Evolutionary conservation across 2,329 filamentous ascomycete species (phyloP).

Genomic region (Fusarium sp.): DNA sequence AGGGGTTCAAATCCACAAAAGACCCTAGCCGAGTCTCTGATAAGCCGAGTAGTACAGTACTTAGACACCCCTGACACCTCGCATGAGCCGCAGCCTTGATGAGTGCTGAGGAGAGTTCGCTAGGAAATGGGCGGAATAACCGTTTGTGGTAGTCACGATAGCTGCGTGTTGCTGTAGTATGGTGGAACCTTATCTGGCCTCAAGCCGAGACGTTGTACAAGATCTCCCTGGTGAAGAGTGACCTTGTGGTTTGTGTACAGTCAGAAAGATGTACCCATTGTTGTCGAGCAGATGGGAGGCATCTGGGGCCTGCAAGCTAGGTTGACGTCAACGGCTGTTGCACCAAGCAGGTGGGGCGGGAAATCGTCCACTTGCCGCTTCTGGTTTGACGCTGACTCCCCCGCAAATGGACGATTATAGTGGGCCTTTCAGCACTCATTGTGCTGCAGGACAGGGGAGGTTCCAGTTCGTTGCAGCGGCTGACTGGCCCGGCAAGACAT

Average conservation of each 20-base stretch:
- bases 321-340: conserved; percentile 37
- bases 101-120: neutral
- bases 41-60: conserved; percentile 19
- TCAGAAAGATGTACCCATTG: conserved; percentile 7
- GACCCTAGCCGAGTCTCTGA: conserved; percentile 29
- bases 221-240: conserved; percentile 14
- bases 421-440: neutral
- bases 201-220: conserved; percentile 6
- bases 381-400: conserved; percentile 25
- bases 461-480: conserved; percentile 22
- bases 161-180: neutral
- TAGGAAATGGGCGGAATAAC: conserved; percentile 5
- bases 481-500: conserved; percentile 8
- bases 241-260: conserved; percentile 2
- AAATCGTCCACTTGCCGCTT: conserved; percentile 36
- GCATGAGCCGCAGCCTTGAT: conserved; percentile 15
- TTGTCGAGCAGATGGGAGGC: neutral
- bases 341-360: conserved; percentile 13
- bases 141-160: conserved; percentile 21
- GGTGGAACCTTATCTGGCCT: neutral
- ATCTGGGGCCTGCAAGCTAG: conserved; percentile 10
- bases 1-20: conserved; percentile 25
- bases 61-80: conserved; percentile 8
- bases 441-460: neutral
- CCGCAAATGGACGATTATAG: conserved; percentile 33